Conservation (phyloP, 2,329 filamentous ascomycete species). For the Alternaria brassicicola region DNA sequence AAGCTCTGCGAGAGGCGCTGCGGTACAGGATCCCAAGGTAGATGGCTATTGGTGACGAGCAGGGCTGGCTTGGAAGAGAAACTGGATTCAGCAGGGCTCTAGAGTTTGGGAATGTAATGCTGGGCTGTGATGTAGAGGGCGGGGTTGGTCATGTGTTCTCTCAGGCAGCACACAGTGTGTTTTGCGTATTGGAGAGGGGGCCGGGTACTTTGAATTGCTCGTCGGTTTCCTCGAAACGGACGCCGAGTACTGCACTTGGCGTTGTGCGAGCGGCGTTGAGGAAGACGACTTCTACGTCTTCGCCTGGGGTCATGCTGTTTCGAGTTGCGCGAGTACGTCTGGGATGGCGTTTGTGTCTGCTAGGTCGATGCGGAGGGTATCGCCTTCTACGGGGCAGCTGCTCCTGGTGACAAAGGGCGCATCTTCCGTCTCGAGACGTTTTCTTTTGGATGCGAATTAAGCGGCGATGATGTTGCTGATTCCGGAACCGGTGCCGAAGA, state of each 20-base stretch:
- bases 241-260: slow-evolving; percentile 51
- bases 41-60: slow-evolving; percentile 57
- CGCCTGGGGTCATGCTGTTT: slow-evolving; percentile 38
- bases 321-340: slow-evolving; percentile 51
- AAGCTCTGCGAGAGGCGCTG: slow-evolving; percentile 58
- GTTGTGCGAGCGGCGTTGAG: slow-evolving; percentile 61
- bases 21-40: slow-evolving; percentile 57
- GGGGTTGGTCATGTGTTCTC: slow-evolving; percentile 53
- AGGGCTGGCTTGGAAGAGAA: slow-evolving; percentile 52
- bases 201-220: slow-evolving; percentile 56
- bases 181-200: background rate
- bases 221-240: slow-evolving; percentile 54
- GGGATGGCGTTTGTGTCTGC: slow-evolving; percentile 49
- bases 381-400: slow-evolving; percentile 43
- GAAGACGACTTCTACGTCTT: slow-evolving; percentile 55
- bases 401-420: slow-evolving; percentile 42
- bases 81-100: slow-evolving; percentile 42
- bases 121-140: slow-evolving; percentile 57
- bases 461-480: slow-evolving; percentile 54
- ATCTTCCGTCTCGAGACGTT: slow-evolving; percentile 50
- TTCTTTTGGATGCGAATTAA: slow-evolving; percentile 51
- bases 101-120: slow-evolving; percentile 54
- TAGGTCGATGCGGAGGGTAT: slow-evolving; percentile 55
- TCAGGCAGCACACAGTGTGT: background rate
- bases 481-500: slow-evolving; percentile 58